Evolutionary conservation across 148 eudicot species (phyloP).

Genomic region (Diospyros kaki): DNA sequence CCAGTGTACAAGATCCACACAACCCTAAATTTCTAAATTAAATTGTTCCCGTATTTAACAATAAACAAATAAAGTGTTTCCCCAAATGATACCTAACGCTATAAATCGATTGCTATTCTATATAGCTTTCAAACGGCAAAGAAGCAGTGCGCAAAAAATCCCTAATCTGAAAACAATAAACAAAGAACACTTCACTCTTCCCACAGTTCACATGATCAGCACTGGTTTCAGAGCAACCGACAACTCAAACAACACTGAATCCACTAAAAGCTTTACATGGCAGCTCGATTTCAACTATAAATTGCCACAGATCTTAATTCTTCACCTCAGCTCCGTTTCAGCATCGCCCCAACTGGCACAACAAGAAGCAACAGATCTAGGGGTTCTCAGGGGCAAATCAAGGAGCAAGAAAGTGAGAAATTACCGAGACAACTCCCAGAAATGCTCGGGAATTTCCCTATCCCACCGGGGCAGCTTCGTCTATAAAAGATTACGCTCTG

Average conservation of each 20-base stretch:
- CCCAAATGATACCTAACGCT: not conserved
- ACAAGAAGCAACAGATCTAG: not conserved
- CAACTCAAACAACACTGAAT: not conserved
- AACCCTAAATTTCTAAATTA: too few species aligned
- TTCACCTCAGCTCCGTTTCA: constrained; percentile 1
- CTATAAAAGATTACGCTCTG: too few species aligned
- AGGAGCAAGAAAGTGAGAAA: constrained; percentile 7
- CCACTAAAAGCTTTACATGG: not conserved
- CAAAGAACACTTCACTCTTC: not conserved
- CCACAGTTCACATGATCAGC: not conserved
- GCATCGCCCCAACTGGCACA: not conserved
- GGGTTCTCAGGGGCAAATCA: not conserved
- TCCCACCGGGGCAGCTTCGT: not conserved
- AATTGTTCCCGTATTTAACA: too few species aligned
- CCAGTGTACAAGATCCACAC: too few species aligned
- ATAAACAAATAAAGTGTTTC: not conserved
- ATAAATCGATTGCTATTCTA: not conserved
- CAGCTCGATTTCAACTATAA: not conserved
- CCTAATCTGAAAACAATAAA: not conserved
- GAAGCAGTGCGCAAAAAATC: not conserved
- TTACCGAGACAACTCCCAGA: constrained; percentile 6
- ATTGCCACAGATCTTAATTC: not conserved
- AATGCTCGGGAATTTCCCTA: not conserved
- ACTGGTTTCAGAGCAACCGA: not conserved
- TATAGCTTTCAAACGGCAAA: not conserved